Conservation (phyloP, 2,329 filamentous ascomycete species). For the Fusarium sp. region DNA sequence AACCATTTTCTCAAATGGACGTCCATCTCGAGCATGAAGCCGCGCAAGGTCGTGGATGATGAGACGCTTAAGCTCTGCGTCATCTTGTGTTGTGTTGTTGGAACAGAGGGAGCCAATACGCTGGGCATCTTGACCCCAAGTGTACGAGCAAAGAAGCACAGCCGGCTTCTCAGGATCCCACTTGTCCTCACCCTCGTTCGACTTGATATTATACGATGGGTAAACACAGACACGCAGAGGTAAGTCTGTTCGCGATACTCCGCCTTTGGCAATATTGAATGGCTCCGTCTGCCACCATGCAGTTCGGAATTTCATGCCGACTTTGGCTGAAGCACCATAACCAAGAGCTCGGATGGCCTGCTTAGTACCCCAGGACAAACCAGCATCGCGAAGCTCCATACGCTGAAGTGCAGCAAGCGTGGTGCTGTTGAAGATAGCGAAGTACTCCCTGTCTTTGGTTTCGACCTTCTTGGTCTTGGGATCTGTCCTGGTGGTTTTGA, state of each 20-base stretch:
- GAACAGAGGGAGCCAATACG: constrained; percentile 12
- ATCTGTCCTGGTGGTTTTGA: too few relatives aligned
- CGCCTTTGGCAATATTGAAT: constrained; percentile 6
- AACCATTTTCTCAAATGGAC: not conserved
- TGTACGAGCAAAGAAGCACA: constrained; percentile 17
- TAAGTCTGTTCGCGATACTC: not conserved
- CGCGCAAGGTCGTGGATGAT: not conserved
- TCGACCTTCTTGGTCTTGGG: not conserved
- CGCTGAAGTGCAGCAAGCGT: constrained; percentile 6
- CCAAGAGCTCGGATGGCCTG: constrained; percentile 22
- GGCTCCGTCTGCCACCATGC: constrained; percentile 18
- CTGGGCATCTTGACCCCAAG: constrained; percentile 20
- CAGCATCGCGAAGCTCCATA: not conserved
- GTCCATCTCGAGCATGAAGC: not conserved
- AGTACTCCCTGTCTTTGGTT: not conserved
- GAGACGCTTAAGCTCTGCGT: not conserved
- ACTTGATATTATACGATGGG: constrained; percentile 19
- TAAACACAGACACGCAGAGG: constrained; percentile 14
- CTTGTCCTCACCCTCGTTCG: not conserved
- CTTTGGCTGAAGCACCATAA: constrained; percentile 12
- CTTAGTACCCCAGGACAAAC: not conserved
- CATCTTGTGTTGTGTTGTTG: not conserved
- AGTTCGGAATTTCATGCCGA: constrained; percentile 13
- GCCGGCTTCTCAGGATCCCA: constrained; percentile 5
- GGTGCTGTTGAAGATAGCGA: constrained; percentile 6